A percentile compares a stretch with the other conserved stretches of the same genome.
Evolutionary conservation across 768 basidiomycete genomes (phyloP).

Genomic region (Suillus spraguei): DNA sequence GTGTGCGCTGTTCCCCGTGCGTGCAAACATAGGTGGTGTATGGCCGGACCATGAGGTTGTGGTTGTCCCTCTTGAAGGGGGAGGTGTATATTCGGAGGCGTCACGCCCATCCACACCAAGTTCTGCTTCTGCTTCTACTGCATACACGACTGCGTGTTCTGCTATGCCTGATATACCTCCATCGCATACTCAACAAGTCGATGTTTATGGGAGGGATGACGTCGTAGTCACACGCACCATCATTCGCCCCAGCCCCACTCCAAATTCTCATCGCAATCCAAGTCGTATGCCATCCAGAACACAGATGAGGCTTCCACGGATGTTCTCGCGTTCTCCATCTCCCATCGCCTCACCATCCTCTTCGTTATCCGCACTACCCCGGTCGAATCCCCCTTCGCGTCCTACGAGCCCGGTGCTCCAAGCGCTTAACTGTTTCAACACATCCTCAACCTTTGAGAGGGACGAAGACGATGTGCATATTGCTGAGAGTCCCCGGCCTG

Average conservation of each 20-base stretch:
- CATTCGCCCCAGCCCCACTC: slow-evolving; percentile 34
- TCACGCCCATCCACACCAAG: background rate
- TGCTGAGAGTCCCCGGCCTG: slow-evolving; percentile 14
- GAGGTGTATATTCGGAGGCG: slow-evolving; percentile 9
- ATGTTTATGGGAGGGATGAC: slow-evolving; percentile 33
- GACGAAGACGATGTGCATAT: slow-evolving; percentile 29
- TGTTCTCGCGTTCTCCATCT: slow-evolving; percentile 21
- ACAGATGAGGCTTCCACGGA: background rate
- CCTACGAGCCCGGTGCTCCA: slow-evolving; percentile 29
- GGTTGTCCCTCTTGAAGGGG: slow-evolving; percentile 27
- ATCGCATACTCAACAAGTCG: slow-evolving; percentile 22
- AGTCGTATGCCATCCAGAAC: slow-evolving; percentile 12
- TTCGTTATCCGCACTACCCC: slow-evolving; percentile 28
- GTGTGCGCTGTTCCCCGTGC: background rate
- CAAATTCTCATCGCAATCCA: background rate
- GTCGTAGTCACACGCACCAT: slow-evolving; percentile 39
- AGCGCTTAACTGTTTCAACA: slow-evolving; percentile 38
- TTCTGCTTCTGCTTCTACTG: slow-evolving; percentile 12
- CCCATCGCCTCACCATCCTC: slow-evolving; percentile 29
- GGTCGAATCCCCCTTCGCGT: slow-evolving; percentile 22
- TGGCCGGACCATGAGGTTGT: slow-evolving; percentile 39
- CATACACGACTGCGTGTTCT: slow-evolving; percentile 10
- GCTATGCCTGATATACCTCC: slow-evolving; percentile 11
- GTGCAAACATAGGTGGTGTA: slow-evolving; percentile 29
- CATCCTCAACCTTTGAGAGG: slow-evolving; percentile 33